A percentile compares a stretch with the other conserved stretches of the same genome.
These are phyloP conservation scores for Geotrichum klebahnii DNA, from an alignment of 1,139 yeast species.

Conservation along the genomic window DNA sequence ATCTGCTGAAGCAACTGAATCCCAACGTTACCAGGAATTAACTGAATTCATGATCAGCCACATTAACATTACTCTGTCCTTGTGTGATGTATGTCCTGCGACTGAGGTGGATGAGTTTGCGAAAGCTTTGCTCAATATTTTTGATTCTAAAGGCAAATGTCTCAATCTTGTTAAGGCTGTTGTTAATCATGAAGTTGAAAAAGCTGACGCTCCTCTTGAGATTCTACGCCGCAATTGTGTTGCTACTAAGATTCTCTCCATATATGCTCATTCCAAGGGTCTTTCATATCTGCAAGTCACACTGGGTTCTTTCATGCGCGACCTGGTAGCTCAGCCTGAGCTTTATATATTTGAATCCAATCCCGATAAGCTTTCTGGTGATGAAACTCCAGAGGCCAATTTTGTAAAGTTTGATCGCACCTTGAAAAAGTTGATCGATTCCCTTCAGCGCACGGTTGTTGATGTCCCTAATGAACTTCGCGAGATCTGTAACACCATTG, in stretches of 20 bases:
- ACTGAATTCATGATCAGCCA: constrained; percentile 31
- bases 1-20: constrained; percentile 26
- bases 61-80: constrained; percentile 26
- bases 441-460: constrained; percentile 51
- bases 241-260: constrained; percentile 69
- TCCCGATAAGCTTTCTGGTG: constrained; percentile 41
- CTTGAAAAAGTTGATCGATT: constrained; percentile 53
- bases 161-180: constrained; percentile 57
- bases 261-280: constrained; percentile 67
- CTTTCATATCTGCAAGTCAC: constrained; percentile 52
- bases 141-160: constrained; percentile 52
- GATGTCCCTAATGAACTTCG: constrained; percentile 60
- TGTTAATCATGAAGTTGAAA: constrained; percentile 58
- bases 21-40: constrained; percentile 36
- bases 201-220: constrained; percentile 62
- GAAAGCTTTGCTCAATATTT: constrained; percentile 57
- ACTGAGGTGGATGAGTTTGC: constrained; percentile 73
- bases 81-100: constrained; percentile 50
- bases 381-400: constrained; percentile 44
- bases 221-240: constrained; percentile 77
- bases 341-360: constrained; percentile 59
- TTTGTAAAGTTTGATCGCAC: constrained; percentile 54
- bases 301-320: constrained; percentile 54
- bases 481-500: constrained; percentile 60
- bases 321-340: constrained; percentile 50